Conservation (phyloP, 192 early-diverging fungal genomes). For the Rhizoclosmatium sp. region DNA sequence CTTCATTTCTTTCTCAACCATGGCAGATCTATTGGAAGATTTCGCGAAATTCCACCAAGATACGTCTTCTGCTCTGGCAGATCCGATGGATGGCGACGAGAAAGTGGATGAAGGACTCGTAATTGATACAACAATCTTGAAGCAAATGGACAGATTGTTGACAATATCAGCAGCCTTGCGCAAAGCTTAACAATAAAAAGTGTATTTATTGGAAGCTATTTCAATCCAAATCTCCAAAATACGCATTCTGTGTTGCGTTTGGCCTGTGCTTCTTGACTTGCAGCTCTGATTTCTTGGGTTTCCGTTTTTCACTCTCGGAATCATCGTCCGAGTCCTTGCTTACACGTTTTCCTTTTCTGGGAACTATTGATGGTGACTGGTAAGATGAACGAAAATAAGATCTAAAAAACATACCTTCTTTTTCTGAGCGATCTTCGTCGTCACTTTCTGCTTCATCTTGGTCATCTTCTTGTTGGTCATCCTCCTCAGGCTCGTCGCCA, state of each 20-base stretch:
- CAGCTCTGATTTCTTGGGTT: conserved; percentile 3
- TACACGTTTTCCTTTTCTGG: background rate
- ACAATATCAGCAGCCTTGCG: background rate
- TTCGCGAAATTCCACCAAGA: conserved; percentile 16
- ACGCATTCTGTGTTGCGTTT: conserved; percentile 37
- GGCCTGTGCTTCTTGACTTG: conserved; percentile 22
- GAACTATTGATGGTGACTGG: too few species aligned
- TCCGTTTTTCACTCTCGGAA: background rate
- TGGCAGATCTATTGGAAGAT: conserved; percentile 12
- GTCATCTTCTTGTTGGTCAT: conserved; percentile 44
- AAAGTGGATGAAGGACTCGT: background rate
- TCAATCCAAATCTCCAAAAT: conserved; percentile 52
- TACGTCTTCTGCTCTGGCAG: background rate
- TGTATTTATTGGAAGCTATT: background rate
- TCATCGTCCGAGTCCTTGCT: background rate
- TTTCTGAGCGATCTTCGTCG: background rate
- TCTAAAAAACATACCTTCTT: background rate
- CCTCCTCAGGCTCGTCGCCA: conserved; percentile 23
- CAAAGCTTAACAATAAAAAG: too few species aligned
- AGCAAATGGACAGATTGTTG: conserved; percentile 23
- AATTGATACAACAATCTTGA: conserved; percentile 20
- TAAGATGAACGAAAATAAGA: too few species aligned
- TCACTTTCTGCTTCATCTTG: conserved; percentile 21
- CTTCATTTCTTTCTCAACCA: conserved; percentile 8
- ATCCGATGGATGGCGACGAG: background rate